A percentile compares a stretch with the other conserved stretches of the same genome.
Evolutionary conservation across 345 rosid genomes (phyloP).

Genomic region (Raphanus sativus): DNA sequence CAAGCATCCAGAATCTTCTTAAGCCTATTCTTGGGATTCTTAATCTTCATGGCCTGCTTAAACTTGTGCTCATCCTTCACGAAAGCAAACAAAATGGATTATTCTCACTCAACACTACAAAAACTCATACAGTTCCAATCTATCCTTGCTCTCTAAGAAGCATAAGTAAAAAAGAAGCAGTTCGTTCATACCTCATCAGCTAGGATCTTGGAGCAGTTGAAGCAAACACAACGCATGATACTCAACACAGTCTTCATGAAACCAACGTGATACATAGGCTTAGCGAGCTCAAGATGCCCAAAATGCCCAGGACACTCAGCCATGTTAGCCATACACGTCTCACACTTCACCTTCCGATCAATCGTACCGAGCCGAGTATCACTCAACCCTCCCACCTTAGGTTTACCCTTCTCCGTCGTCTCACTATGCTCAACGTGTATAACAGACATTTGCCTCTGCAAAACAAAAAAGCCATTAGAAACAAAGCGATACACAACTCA

Average conservation of each 20-base stretch:
- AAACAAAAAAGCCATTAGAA: constrained; percentile 10
- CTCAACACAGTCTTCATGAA: constrained; percentile 88
- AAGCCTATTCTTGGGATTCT: constrained; percentile 86
- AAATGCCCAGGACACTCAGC: constrained; percentile 97
- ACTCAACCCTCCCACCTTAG: constrained; percentile 76
- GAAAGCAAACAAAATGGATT: constrained; percentile 26
- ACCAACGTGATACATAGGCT: constrained; percentile 95
- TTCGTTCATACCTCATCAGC: constrained; percentile 68
- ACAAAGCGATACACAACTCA: background rate
- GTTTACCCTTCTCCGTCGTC: constrained; percentile 92
- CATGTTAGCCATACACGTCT: constrained; percentile 90
- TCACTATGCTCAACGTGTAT: constrained; percentile 84
- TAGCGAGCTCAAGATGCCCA: constrained; percentile 95
- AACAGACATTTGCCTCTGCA: constrained; percentile 98
- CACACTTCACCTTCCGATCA: constrained; percentile 88
- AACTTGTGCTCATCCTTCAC: constrained; percentile 91
- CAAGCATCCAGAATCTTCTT: constrained; percentile 89
- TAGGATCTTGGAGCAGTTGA: constrained; percentile 89
- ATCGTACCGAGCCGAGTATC: constrained; percentile 88
- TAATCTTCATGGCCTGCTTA: constrained; percentile 90
- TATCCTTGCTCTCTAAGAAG: background rate
- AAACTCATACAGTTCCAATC: background rate
- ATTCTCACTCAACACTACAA: background rate
- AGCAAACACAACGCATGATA: constrained; percentile 91
- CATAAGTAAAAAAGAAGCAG: background rate